Percentiles rank a stretch among this genome's conserved stretches.
Conservation (phyloP, 768 basidiomycete genomes). For the Lactifluus hygrophoroides region DNA sequence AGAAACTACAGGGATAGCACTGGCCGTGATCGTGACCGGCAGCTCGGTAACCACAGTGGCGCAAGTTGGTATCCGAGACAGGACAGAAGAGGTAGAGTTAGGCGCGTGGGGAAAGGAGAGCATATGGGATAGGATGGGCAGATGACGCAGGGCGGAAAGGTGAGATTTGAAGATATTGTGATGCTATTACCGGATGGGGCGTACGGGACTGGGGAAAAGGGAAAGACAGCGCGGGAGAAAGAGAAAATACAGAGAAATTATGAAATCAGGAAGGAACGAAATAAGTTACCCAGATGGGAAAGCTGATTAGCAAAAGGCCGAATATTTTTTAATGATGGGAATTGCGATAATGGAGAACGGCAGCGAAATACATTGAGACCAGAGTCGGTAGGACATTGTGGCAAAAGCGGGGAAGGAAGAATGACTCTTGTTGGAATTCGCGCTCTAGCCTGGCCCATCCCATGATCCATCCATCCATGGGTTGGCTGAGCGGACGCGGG, state of each 20-base stretch:
- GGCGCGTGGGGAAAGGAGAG: slow-evolving; percentile 3
- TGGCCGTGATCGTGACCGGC: not conserved
- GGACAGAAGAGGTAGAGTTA: not conserved
- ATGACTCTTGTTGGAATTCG: not conserved
- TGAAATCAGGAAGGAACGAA: slow-evolving; percentile 1
- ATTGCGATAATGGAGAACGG: not conserved
- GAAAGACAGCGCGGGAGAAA: not conserved
- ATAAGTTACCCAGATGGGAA: slow-evolving; percentile 2
- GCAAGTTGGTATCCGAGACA: slow-evolving; percentile 5
- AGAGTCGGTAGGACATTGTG: not conserved
- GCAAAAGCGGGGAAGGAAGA: not conserved
- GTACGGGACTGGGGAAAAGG: not conserved
- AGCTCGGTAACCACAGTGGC: slow-evolving; percentile 13
- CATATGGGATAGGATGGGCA: not conserved
- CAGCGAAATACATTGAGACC: not conserved
- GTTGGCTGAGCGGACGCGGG: not conserved
- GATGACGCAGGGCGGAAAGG: slow-evolving; percentile 7
- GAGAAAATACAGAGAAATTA: not conserved
- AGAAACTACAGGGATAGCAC: not conserved
- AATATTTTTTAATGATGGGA: slow-evolving; percentile 4
- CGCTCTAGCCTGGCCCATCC: not conserved
- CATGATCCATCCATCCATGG: not conserved
- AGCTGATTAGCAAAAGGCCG: slow-evolving; percentile 11
- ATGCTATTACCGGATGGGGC: slow-evolving; percentile 12
- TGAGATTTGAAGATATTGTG: slow-evolving; percentile 9